Percentiles rank a stretch among this genome's conserved stretches.
These are phyloP conservation scores for Acrocalymma vagum DNA, from an alignment of 2,329 filamentous ascomycete genomes.

Conservation along the genomic window DNA sequence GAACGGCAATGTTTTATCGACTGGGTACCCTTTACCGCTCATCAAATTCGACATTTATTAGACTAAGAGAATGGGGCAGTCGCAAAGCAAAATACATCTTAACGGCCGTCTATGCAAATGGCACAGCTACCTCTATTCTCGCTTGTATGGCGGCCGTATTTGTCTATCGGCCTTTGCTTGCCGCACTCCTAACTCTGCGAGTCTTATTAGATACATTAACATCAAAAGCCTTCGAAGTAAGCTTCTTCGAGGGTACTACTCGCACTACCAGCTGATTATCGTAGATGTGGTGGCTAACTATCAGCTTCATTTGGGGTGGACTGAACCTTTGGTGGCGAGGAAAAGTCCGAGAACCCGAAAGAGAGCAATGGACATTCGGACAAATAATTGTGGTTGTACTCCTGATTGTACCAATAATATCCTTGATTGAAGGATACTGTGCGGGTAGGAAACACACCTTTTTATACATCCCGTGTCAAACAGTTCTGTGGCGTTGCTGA, in stretches of 20 bases:
- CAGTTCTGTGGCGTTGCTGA: slow-evolving; percentile 5
- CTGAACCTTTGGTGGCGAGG: slow-evolving; percentile 11
- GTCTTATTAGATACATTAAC: slow-evolving; percentile 8
- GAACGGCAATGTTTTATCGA: slow-evolving; percentile 9
- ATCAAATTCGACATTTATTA: slow-evolving; percentile 2
- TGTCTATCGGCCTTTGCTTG: slow-evolving; percentile 8
- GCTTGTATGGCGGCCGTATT: neutral
- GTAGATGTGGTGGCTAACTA: slow-evolving; percentile 15
- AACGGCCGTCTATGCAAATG: neutral
- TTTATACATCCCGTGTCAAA: neutral
- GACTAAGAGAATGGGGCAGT: slow-evolving; percentile 1
- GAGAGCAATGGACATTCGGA: slow-evolving; percentile 14
- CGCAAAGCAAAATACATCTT: slow-evolving; percentile 3
- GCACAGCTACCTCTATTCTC: neutral
- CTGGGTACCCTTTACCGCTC: slow-evolving; percentile 9
- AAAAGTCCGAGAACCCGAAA: slow-evolving; percentile 3
- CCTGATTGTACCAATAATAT: slow-evolving; percentile 9
- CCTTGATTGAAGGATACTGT: slow-evolving; percentile 12
- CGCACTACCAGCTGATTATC: neutral
- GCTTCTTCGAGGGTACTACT: neutral
- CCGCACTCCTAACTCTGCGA: slow-evolving; percentile 3
- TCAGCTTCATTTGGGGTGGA: slow-evolving; percentile 12
- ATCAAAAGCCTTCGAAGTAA: slow-evolving; percentile 14
- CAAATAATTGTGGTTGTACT: slow-evolving; percentile 15
- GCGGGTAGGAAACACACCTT: no score